Evolutionary conservation across 371 early-diverging fungal species (phyloP), one percentile per base, ranked within the genome.

Genomic region (Choanephora cucurbitarum): DNA sequence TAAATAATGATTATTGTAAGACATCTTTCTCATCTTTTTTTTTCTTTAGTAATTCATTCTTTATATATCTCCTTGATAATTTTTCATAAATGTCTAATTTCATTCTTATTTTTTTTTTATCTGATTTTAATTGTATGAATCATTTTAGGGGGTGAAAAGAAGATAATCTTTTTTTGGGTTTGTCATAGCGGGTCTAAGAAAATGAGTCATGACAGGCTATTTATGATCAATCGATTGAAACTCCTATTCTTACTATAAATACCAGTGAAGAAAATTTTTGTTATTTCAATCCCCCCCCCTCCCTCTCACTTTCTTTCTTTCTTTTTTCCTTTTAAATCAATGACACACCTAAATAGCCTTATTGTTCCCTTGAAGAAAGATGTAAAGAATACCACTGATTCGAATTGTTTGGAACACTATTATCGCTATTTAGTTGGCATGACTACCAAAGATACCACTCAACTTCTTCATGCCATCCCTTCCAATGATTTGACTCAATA

Each of bases 351-450:
- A 32, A 57, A 52, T 48, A 62, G 55, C 53, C 44, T 58, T 49
- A 44, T 42, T 41, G n/a, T 49, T 49, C 42, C 28, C 28, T 28
- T 54, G 37, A 23, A 34, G 43, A 37, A 44, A 34, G 44, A 24
- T 24, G 33, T 45, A 42, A 49, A 24, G 22, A 41, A 42, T 48
- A n/a, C n/a, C n/a, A n/a, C n/a, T n/a, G 40, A 51, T 28, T 50
- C 33, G 44, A 49, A 50, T 14, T 50, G 58, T 43, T 64, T 64
- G 54, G 56, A 60, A 32, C 48, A 62, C 18, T 58, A 62, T 31
- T 61, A 66, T 60, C 49, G 58, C 55, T 50, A 62, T 51, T 40
- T 62, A 52, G 53, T 57, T 34, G 58, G 52, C 58, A 31, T 62
- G 46, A 43, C 54, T 41, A 53, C 41, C 49, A 64, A 48, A 49